Conservation (phyloP, 2,329 filamentous ascomycete genomes). For the Pseudogymnoascus destructans region DNA sequence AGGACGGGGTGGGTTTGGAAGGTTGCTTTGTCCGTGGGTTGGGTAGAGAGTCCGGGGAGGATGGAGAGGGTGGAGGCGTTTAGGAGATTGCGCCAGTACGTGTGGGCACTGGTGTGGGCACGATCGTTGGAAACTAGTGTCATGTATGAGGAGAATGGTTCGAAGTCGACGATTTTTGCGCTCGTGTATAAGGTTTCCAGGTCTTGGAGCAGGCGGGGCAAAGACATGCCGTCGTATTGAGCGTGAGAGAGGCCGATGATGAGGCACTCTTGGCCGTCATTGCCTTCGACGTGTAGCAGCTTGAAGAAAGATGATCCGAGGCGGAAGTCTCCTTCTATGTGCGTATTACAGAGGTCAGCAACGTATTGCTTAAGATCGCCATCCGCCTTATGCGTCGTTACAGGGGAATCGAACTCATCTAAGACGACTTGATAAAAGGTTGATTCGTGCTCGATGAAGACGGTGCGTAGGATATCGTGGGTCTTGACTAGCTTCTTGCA, state of each 20-base stretch:
- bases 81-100: constrained; percentile 35
- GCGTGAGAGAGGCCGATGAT: constrained; percentile 39
- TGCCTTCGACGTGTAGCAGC: constrained; percentile 19
- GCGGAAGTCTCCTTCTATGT: constrained; percentile 27
- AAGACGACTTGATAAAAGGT: constrained; percentile 27
- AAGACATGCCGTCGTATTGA: constrained; percentile 52
- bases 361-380: constrained; percentile 25
- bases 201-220: constrained; percentile 24
- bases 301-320: constrained; percentile 29
- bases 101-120: background rate
- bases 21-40: constrained; percentile 21
- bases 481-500: constrained; percentile 24
- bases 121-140: background rate
- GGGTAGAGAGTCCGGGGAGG: constrained; percentile 11
- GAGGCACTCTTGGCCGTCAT: constrained; percentile 25
- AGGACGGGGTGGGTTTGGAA: constrained; percentile 24
- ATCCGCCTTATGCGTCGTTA: constrained; percentile 20
- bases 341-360: constrained; percentile 23
- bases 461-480: constrained; percentile 29
- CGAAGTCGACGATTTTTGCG: constrained; percentile 18
- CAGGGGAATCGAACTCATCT: constrained; percentile 24
- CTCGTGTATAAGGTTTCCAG: constrained; percentile 26
- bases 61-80: constrained; percentile 25
- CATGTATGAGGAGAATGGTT: constrained; percentile 32
- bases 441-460: constrained; percentile 28